Percentiles rank a stretch among this genome's conserved stretches.
These are phyloP conservation scores for Parascedosporium putredinis DNA, from an alignment of 2,329 filamentous ascomycete genomes.

Conservation along the genomic window DNA sequence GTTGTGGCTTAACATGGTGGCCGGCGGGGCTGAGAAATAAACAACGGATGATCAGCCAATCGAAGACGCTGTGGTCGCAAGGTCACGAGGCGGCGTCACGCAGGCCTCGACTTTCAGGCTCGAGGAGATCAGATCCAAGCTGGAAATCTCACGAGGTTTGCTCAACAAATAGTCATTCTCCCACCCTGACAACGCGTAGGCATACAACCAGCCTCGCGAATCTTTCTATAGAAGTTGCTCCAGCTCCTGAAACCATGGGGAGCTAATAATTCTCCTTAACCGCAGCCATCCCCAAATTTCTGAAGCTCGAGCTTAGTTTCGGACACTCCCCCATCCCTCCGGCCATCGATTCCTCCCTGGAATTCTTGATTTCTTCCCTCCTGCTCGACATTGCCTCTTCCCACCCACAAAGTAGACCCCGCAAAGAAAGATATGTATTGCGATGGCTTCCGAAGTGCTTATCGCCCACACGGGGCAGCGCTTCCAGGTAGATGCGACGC, in stretches of 20 bases:
- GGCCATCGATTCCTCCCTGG: not conserved
- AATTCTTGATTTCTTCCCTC: too few relatives aligned
- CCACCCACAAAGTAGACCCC: not conserved
- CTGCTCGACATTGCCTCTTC: not conserved
- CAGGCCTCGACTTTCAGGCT: not conserved
- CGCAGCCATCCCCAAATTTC: not conserved
- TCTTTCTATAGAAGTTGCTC: not conserved
- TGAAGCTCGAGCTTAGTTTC: not conserved
- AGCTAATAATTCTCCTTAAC: not conserved
- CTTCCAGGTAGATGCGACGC: slow-evolving; percentile 65
- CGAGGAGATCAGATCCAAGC: not conserved
- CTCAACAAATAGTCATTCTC: not conserved
- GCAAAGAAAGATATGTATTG: slow-evolving; percentile 38
- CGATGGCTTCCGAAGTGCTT: slow-evolving; percentile 83
- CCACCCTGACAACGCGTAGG: not conserved
- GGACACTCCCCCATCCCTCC: not conserved
- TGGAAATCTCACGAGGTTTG: not conserved
- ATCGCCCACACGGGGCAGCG: slow-evolving; percentile 88
- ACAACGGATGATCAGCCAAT: not conserved
- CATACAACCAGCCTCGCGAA: not conserved
- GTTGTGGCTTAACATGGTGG: not conserved
- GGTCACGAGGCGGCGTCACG: not conserved
- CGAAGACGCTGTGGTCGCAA: not conserved
- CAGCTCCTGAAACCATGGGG: not conserved
- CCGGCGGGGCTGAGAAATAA: slow-evolving; percentile 3